A percentile compares a stretch with the other conserved stretches of the same genome.
Conservation (phyloP, 2,329 filamentous ascomycete species). For the Sporothrix inflata region DNA sequence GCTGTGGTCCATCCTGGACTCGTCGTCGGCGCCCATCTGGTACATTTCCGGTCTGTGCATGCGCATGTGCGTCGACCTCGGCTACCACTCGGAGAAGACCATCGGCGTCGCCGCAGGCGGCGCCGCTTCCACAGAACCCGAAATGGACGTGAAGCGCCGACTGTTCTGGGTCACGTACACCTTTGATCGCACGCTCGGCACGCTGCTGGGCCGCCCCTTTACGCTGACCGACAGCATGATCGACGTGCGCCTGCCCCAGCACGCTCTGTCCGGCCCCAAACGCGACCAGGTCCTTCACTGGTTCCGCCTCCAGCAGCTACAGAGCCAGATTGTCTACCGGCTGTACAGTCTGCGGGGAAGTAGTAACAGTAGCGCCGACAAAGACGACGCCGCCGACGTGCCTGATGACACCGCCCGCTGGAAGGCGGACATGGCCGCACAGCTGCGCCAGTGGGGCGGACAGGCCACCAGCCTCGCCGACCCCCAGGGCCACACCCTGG, state of each 20-base stretch:
- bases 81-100: conserved; percentile 35
- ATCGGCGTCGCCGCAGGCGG: conserved; percentile 11
- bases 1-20: conserved; percentile 34
- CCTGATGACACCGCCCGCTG: not conserved
- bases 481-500: conserved; percentile 24
- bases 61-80: conserved; percentile 37
- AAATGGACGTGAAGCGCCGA: conserved; percentile 33
- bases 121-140: conserved; percentile 14
- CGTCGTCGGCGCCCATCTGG: conserved; percentile 35
- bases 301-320: conserved; percentile 35
- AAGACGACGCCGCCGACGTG: not conserved
- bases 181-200: conserved; percentile 36
- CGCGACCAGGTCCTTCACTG: conserved; percentile 34
- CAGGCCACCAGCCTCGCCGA: conserved; percentile 22
- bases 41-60: conserved; percentile 37
- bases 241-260: conserved; percentile 32
- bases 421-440: conserved; percentile 26
- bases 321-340: conserved; percentile 34
- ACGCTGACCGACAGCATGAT: conserved; percentile 36
- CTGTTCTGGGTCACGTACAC: conserved; percentile 38
- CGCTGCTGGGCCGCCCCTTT: conserved; percentile 36
- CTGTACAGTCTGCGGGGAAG: conserved; percentile 22
- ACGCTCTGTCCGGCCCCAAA: conserved; percentile 24
- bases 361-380: not conserved
- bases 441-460: conserved; percentile 10